A percentile compares a stretch with the other conserved stretches of the same genome.
phyloP scores from a whole-genome alignment of 2,329 filamentous ascomycete species.

The Aureobasidium subglaciale region DNA sequence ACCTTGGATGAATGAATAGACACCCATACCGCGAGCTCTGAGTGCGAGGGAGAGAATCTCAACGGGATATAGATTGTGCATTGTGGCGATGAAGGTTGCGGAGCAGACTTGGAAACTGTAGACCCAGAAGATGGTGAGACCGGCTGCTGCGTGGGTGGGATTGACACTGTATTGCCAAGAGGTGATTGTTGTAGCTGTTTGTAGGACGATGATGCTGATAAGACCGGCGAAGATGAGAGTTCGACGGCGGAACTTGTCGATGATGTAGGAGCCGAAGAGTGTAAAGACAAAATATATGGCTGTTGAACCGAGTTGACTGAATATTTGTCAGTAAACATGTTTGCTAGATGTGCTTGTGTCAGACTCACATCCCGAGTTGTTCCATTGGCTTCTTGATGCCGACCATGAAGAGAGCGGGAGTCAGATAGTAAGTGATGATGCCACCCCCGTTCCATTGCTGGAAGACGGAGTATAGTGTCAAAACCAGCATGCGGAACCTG shows the following conservation, averaged over 20 bases:
- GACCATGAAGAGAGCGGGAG: conserved; percentile 35
- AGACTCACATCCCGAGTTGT: conserved; percentile 32
- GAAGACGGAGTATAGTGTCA: conserved; percentile 41
- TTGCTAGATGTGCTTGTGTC: not conserved
- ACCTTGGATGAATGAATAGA: conserved; percentile 40
- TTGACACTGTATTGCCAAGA: conserved; percentile 39
- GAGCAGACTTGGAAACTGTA: conserved; percentile 44
- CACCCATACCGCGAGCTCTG: conserved; percentile 18
- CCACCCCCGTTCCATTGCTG: conserved; percentile 43
- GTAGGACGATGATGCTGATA: conserved; percentile 38
- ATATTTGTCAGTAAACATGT: not conserved
- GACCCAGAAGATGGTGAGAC: conserved; percentile 41
- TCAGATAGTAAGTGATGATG: conserved; percentile 39
- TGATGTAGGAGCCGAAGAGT: conserved; percentile 35
- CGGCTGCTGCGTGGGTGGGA: conserved; percentile 29
- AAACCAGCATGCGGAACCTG: conserved; percentile 37
- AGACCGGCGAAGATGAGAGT: conserved; percentile 41
- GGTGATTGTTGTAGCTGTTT: conserved; percentile 42
- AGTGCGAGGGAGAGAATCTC: not conserved
- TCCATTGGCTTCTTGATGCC: conserved; percentile 33
- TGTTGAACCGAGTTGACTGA: conserved; percentile 35
- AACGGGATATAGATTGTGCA: conserved; percentile 9
- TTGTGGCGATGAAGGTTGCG: conserved; percentile 35
- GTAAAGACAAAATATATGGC: conserved; percentile 43
- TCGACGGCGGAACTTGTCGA: conserved; percentile 37